Base-by-base conservation (phyloP, 1,284 basidiomycete genomes). In the Puccinia polysora region DNA sequence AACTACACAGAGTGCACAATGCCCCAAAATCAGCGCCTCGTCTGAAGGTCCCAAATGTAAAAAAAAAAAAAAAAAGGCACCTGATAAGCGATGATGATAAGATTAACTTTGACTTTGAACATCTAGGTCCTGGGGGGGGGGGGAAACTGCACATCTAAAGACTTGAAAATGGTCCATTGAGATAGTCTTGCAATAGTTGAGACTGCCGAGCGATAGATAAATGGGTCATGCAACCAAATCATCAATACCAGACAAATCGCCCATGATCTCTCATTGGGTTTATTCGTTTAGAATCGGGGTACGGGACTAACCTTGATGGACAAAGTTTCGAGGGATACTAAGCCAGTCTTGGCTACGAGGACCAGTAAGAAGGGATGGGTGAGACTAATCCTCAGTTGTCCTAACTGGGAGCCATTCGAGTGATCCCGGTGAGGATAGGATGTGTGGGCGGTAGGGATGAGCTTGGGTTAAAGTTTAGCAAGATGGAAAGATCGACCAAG, bases 101-200 rank as follows among this genome's bases (percentile, higher is more conserved):
- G n/a, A n/a, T n/a, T n/a, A n/a, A n/a, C n/a, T n/a, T n/a, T n/a
- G n/a, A n/a, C n/a, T n/a, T n/a, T n/a, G n/a, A n/a, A n/a, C n/a
- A n/a, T n/a, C n/a, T n/a, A n/a, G n/a, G n/a, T n/a, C n/a, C n/a
- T n/a, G n/a, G n/a, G n/a, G n/a, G n/a, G n/a, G n/a, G n/a, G n/a
- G n/a, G n/a, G n/a, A n/a, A n/a, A n/a, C n/a, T n/a, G 15, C 32
- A 36, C 30, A 36, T 20, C 55, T 62, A 62, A 49, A 63, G 43
- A 7, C 32, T 63, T 20, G 60, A 63, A 63, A 63, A 49, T 4
- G 60, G 60, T 5, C 38, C 23, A 32, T 63, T 63, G 18, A 63
- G 47, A 12, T 49, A 43, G 47, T 63, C 60, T 49, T 63, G 40
- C n/a, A 63, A 49, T 23, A 63, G 32, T 23, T 63, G 38, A n/a